A percentile compares a stretch with the other conserved stretches of the same genome.
Evolutionary conservation across 2,329 filamentous ascomycete genomes (phyloP).

Genomic region (Penicillium oxalicum): DNA sequence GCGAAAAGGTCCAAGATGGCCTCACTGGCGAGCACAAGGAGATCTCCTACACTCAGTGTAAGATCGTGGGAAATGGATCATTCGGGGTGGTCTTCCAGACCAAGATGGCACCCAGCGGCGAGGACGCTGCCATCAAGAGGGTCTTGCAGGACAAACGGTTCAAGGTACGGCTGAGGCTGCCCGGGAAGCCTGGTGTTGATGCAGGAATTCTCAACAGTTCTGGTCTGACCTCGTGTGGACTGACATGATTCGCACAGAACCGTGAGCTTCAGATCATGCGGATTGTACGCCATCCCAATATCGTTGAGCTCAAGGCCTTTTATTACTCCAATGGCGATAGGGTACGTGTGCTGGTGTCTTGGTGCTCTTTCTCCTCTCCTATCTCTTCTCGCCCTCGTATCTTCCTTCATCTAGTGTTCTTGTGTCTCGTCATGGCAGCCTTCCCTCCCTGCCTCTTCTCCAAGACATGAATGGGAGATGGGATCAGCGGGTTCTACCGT

Average conservation of each 20-base stretch:
- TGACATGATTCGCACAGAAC: slow-evolving; percentile 58
- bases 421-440: too few species aligned
- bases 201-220: not conserved
- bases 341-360: slow-evolving; percentile 50
- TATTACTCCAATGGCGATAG: slow-evolving; percentile 99
- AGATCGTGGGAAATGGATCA: slow-evolving; percentile 98
- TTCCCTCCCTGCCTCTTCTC: too few species aligned
- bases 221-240: slow-evolving; percentile 19
- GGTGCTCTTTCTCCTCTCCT: not conserved
- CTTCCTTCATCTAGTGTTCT: too few species aligned
- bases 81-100: slow-evolving; percentile 99
- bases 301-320: slow-evolving; percentile 97
- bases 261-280: slow-evolving; percentile 99
- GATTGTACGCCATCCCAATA: slow-evolving; percentile 97
- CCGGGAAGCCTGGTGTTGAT: not conserved
- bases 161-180: slow-evolving; percentile 60
- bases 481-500: too few species aligned
- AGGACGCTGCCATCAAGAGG: slow-evolving; percentile 98
- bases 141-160: slow-evolving; percentile 99
- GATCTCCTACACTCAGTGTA: slow-evolving; percentile 97
- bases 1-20: slow-evolving; percentile 98
- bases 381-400: slow-evolving; percentile 1
- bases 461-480: too few species aligned
- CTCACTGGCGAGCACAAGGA: slow-evolving; percentile 94
- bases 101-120: slow-evolving; percentile 93